Evolutionary conservation across 192 early-diverging fungal species (phyloP).

Genomic region (Endogone sp.): DNA sequence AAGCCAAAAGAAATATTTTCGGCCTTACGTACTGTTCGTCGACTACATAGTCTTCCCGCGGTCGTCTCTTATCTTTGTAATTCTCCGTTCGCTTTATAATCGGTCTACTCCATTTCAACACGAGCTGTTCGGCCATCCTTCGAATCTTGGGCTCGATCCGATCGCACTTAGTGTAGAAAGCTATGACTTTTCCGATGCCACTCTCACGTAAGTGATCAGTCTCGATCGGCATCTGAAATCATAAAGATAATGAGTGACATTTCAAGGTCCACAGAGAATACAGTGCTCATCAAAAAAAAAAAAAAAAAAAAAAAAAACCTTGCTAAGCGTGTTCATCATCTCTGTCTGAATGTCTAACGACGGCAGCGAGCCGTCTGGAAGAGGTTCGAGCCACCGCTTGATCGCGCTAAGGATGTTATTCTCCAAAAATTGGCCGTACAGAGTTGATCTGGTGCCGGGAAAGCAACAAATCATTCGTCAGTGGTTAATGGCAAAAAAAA

Average conservation of each 20-base stretch:
- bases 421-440: slow-evolving; percentile 75
- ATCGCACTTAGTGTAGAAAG: slow-evolving; percentile 87
- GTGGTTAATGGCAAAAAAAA: not conserved
- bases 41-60: slow-evolving; percentile 20
- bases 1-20: no score
- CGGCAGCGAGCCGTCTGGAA: slow-evolving; percentile 84
- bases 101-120: slow-evolving; percentile 83
- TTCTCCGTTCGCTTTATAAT: slow-evolving; percentile 74
- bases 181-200: slow-evolving; percentile 77
- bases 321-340: slow-evolving; percentile 67
- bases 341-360: slow-evolving; percentile 83
- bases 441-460: slow-evolving; percentile 44
- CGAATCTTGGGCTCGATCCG: slow-evolving; percentile 65
- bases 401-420: slow-evolving; percentile 83
- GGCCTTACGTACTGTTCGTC: slow-evolving; percentile 33
- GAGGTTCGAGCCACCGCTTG: slow-evolving; percentile 86
- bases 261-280: no score
- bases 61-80: slow-evolving; percentile 54
- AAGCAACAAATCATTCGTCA: not conserved
- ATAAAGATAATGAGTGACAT: not conserved
- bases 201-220: slow-evolving; percentile 78
- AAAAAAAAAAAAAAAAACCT: slow-evolving; percentile 49
- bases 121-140: slow-evolving; percentile 72
- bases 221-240: slow-evolving; percentile 68
- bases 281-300: no score